Percentiles rank a stretch among this genome's conserved stretches.
phyloP scores from a whole-genome alignment of 441 rosid genomes.

The Macaranga tanarius region DNA sequence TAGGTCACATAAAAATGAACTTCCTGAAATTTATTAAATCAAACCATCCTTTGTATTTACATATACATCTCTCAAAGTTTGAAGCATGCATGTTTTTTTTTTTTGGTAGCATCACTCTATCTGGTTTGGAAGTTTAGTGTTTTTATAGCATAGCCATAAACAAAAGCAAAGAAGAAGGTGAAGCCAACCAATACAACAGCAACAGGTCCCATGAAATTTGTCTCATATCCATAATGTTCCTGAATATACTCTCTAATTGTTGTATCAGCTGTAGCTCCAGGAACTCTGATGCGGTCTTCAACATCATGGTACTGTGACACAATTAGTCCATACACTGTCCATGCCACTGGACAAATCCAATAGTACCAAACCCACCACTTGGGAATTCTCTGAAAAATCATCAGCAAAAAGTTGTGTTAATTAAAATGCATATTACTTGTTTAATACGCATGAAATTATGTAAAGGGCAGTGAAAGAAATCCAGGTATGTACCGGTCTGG shows the following conservation, averaged over 20 bases:
- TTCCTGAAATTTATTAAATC: constrained; percentile 1
- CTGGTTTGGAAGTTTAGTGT: constrained; percentile 73
- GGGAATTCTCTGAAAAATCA: constrained; percentile 37
- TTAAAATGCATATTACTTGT: not conserved
- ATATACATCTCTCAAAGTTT: not conserved
- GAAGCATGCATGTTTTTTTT: too few species aligned
- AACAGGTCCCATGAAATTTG: constrained; percentile 62
- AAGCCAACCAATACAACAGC: constrained; percentile 73
- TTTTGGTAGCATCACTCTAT: constrained; percentile 17
- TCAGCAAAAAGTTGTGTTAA: not conserved
- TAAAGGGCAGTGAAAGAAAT: not conserved
- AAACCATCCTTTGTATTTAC: not conserved
- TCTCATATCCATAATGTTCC: constrained; percentile 52
- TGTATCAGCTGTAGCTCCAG: constrained; percentile 33
- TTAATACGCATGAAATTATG: too few species aligned
- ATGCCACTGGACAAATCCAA: constrained; percentile 66
- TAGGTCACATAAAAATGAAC: not conserved
- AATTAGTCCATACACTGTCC: constrained; percentile 80
- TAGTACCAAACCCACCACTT: constrained; percentile 81
- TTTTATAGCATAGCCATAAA: constrained; percentile 63
- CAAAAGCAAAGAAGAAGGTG: constrained; percentile 57
- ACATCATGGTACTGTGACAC: constrained; percentile 67
- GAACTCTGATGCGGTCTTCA: constrained; percentile 37
- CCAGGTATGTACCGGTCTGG: constrained; percentile 58
- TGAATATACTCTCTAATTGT: constrained; percentile 44